Evolutionary conservation across 2,329 filamentous ascomycete species (phyloP), one percentile per base, ranked within the genome.

Genomic region (Beauveria caledonica): DNA sequence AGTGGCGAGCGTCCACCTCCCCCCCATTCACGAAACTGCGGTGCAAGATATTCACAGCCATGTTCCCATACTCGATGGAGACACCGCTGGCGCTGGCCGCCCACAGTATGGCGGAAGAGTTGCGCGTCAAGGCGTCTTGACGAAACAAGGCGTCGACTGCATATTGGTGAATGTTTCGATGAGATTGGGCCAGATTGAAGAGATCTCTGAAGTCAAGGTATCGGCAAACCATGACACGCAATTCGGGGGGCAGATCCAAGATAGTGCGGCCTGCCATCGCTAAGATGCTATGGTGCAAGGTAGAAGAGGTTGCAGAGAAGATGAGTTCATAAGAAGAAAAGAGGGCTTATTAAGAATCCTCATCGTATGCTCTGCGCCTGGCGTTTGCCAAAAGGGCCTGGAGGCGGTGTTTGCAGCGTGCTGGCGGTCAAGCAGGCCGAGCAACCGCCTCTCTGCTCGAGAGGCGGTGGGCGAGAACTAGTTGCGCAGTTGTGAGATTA

Each of bases 21-120:
- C 56, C 56, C 23, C 46, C 36, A 17, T 44, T 29, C 3, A 2
- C 1, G n/a, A 51, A 5, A 3, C 56, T 58, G 21, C 1, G 5
- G 0, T 7, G 1, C n/a, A 58, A 15, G 2, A 33, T 44, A 13
- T 1, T 3, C 1, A 51, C 0, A 5, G 56, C 36, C 4, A 6
- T 2, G 0, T 29, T 2, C 6, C 6, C n/a, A 9, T 51, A 23
- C 2, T 33, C 17, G 2, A 15, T 2, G 15, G n/a, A 44, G 23
- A 23, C 8, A 25, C 56, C 45, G 36, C 56, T 58, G 21, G 56
- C 56, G 23, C 39, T 39, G 23, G 56, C 56, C 1, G 56, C 56
- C 56, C 56, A 58, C 4, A 58, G n/a, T 10, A 58, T 58, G 10
- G 56, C 56, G 2, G 23, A 51, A 3, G 56, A 58, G 8, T 44